These are phyloP conservation scores for Aspergillus neoniger DNA, from an alignment of 2,329 filamentous ascomycete species.

Conservation along the genomic window DNA sequence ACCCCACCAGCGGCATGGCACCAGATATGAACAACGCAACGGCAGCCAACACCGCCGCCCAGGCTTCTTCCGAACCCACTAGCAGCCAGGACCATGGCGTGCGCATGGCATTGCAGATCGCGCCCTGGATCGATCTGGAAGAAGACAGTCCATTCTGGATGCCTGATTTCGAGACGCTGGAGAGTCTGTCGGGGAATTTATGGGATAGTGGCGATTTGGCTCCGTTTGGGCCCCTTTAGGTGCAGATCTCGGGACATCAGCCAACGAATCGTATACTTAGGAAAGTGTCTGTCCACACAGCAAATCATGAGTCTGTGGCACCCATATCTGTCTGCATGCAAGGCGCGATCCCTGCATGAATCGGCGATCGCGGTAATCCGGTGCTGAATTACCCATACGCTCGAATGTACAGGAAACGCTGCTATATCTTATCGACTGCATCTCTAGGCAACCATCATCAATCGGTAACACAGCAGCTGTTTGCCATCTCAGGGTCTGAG, in stretches of 20 bases:
- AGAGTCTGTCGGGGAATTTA: slow-evolving; percentile 33
- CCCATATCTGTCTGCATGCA: background rate
- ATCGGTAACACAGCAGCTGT: background rate
- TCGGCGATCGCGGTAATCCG: background rate
- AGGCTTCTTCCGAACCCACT: too few relatives aligned
- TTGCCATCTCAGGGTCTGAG: background rate
- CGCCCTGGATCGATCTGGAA: slow-evolving; percentile 44
- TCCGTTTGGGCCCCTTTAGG: slow-evolving; percentile 33
- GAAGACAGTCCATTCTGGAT: slow-evolving; percentile 41
- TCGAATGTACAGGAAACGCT: background rate
- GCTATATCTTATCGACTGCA: background rate
- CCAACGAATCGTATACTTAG: background rate
- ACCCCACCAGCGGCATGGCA: background rate
- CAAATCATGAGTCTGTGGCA: too few relatives aligned
- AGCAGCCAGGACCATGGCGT: slow-evolving; percentile 37
- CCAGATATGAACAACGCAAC: slow-evolving; percentile 11
- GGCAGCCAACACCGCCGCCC: slow-evolving; percentile 1
- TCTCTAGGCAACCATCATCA: background rate
- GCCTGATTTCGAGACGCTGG: slow-evolving; percentile 41
- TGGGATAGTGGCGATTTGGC: slow-evolving; percentile 32
- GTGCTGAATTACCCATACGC: background rate
- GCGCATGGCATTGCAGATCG: slow-evolving; percentile 42
- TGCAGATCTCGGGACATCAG: background rate
- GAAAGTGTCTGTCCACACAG: too few relatives aligned
- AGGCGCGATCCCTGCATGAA: background rate